Conservation (phyloP, 306 rosid genomes). For the Pyrus betulifolia region DNA sequence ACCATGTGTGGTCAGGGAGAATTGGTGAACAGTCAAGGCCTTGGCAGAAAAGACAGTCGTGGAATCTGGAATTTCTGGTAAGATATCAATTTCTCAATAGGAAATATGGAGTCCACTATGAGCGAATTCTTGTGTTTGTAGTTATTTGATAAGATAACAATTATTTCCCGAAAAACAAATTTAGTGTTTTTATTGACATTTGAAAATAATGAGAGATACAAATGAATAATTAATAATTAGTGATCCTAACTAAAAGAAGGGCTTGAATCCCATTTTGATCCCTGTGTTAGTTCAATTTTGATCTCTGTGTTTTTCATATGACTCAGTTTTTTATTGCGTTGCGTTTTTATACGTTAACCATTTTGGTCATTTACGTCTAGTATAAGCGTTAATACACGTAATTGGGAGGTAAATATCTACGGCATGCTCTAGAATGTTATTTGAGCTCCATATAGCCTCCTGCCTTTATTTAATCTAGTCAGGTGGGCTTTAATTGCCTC, state of each 20-base stretch:
- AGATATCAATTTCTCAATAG: not conserved
- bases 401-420: too few species aligned
- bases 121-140: not conserved
- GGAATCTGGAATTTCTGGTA: not conserved
- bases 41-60: not conserved
- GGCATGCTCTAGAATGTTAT: too few species aligned
- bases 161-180: not conserved
- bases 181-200: not conserved
- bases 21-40: not conserved
- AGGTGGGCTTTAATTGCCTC: too few species aligned
- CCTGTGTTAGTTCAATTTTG: not conserved
- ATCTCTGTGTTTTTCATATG: not conserved
- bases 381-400: too few species aligned
- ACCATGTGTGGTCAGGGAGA: not conserved
- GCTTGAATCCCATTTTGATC: not conserved
- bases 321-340: not conserved
- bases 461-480: too few species aligned
- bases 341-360: too few species aligned
- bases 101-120: not conserved
- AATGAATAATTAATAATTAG: not conserved
- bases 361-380: too few species aligned
- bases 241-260: not conserved
- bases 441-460: too few species aligned
- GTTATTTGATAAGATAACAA: not conserved
- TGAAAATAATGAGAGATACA: not conserved